phyloP scores from a whole-genome alignment of 148 eudicot species.

The Chenopodium formosanum region DNA sequence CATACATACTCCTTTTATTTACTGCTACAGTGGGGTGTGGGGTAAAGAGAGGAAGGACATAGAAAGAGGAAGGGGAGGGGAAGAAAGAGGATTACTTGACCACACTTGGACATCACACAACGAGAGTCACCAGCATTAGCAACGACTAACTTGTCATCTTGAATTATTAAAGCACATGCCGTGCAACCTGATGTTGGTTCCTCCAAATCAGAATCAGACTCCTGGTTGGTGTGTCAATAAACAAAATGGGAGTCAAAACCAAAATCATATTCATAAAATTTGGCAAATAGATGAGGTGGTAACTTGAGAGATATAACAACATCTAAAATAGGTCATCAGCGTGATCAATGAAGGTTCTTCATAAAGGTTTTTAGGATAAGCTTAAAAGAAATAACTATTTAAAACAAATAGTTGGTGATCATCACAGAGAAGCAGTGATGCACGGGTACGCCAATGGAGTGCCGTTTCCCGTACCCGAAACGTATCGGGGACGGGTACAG shows the following conservation, averaged over 20 bases:
- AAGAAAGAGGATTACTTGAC: constrained; percentile 45
- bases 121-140: constrained; percentile 98
- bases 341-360: background rate
- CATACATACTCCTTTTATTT: no score
- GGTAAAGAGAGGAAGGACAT: no score
- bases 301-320: background rate
- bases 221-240: constrained; percentile 35
- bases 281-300: background rate
- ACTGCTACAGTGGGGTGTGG: no score
- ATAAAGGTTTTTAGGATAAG: background rate
- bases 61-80: background rate
- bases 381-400: background rate
- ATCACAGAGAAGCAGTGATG: constrained; percentile 2
- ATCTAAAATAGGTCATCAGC: background rate
- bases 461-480: no score
- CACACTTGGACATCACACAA: constrained; percentile 69
- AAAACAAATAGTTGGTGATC: background rate
- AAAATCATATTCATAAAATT: background rate
- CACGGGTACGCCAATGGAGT: no score
- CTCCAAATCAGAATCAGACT: constrained; percentile 36
- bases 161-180: constrained; percentile 70
- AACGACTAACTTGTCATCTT: constrained; percentile 50
- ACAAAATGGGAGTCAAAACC: background rate
- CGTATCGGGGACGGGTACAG: no score
- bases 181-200: constrained; percentile 73